These are phyloP conservation scores for Globisporangium perplexum DNA, from an alignment of 352 stramenopile species.

Conservation along the genomic window DNA sequence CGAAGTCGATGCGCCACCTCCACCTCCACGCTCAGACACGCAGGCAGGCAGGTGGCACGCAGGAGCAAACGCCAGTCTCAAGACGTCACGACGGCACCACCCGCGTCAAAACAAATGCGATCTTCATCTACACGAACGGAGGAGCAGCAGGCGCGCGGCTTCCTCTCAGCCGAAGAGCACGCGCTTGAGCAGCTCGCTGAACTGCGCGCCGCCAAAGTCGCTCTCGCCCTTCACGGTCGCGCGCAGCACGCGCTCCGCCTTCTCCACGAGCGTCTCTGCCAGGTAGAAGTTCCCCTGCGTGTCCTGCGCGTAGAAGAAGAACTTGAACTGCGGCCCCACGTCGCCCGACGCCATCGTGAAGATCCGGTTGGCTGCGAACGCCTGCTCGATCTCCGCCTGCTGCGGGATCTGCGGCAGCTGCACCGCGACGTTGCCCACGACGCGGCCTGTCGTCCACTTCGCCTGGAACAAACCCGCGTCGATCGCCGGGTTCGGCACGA, in stretches of 20 bases:
- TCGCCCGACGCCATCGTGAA: conserved; percentile 80
- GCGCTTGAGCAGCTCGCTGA: conserved; percentile 55
- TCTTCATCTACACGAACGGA: background rate
- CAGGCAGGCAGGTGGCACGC: too few species aligned
- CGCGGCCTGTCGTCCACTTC: conserved; percentile 61
- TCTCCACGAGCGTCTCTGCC: conserved; percentile 70
- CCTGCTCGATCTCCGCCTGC: conserved; percentile 60
- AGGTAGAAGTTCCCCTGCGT: conserved; percentile 52
- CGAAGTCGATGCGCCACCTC: too few species aligned
- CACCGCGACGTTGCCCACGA: conserved; percentile 59
- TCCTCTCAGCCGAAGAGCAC: conserved; percentile 45
- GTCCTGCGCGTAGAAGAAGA: conserved; percentile 84
- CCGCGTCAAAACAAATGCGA: background rate
- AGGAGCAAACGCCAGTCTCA: too few species aligned
- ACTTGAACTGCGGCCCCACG: conserved; percentile 78
- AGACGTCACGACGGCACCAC: too few species aligned
- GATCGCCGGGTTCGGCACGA: conserved; percentile 66
- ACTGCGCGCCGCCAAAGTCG: conserved; percentile 48
- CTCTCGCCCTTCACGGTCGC: conserved; percentile 76
- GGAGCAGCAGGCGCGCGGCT: too few species aligned
- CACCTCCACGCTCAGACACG: too few species aligned
- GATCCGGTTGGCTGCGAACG: conserved; percentile 47
- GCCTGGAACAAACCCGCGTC: conserved; percentile 66
- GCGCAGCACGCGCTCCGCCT: conserved; percentile 49
- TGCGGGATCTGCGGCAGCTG: conserved; percentile 50